Base-by-base conservation (phyloP, 2,329 filamentous ascomycete species). In the Pseudocercospora musae region DNA sequence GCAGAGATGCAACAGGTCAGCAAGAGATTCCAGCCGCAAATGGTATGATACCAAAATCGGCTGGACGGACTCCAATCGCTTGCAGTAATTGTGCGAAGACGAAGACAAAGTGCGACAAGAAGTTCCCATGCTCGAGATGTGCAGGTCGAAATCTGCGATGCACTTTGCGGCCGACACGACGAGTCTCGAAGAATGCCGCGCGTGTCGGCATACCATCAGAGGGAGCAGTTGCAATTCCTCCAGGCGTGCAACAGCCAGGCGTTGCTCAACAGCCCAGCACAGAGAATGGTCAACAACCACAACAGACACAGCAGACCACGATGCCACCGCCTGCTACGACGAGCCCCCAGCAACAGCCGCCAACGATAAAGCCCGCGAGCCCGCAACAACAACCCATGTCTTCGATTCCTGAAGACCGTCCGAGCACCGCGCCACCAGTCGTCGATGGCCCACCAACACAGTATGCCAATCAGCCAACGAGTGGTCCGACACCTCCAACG, bases 41-140 rank as follows among this genome's bases (percentile, higher is more conserved):
- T 70, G 80, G 80, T 29, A 82, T 82, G 73, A 81, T 82, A 56
- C 80, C 80, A 18, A 83, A 82, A 67, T 81, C 80, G 1, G 80
- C 81, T 13, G 80, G 80, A 15, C 74, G 81, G 62, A 83, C 80
- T 37, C 80, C 81, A 10, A 83, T 82, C 63, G 81, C 81, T 25
- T 83, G 81, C 73, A 81, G 78, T 69, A 82, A 82, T 62, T 83
- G 81, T 66, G 80, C 81, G 9, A 82, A 82, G 71, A 82, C 80
- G 3, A 83, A 83, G 74, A 83, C 81, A 11, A 83, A 82, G 65
- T 83, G 81, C 65, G 81, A 83, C 66, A 82, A 82, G 73, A 82
- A 82, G 72, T 82, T 82, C 60, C 81, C 81, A n/a, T 83, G 81
- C 73, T 80, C 77, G 68, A 75, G 81, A 62, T 83, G 81, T 73